These are phyloP conservation scores for Hypoxylon fuscum DNA, from an alignment of 495 filamentous ascomycete genomes.

Conservation along the genomic window DNA sequence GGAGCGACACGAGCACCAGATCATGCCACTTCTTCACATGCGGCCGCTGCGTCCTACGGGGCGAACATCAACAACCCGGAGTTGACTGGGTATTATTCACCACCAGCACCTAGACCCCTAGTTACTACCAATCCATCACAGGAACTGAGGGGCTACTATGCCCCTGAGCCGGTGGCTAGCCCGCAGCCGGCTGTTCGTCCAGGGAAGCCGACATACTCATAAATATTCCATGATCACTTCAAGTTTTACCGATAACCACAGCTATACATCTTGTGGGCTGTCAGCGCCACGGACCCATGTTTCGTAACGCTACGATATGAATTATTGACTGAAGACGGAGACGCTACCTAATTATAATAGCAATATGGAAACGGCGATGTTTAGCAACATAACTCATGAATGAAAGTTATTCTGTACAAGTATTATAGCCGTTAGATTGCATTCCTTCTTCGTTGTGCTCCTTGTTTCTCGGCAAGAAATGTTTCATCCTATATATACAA, in stretches of 20 bases:
- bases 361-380: no score
- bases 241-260: not conserved
- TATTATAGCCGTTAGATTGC: no score
- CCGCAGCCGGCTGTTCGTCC: slow-evolving; percentile 4
- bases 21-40: not conserved
- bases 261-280: not conserved
- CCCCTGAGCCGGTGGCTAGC: slow-evolving; percentile 11
- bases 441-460: no score
- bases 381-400: no score
- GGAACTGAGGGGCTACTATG: slow-evolving; percentile 38
- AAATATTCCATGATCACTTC: not conserved
- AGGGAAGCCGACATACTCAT: slow-evolving; percentile 21
- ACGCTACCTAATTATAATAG: no score
- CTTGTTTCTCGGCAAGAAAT: no score
- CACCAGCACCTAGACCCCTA: slow-evolving; percentile 10
- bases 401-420: no score
- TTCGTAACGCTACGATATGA: no score
- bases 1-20: slow-evolving; percentile 2
- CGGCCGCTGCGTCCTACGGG: no score
- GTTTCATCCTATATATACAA: no score
- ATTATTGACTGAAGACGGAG: no score
- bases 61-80: slow-evolving; percentile 26
- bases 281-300: no score
- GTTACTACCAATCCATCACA: slow-evolving; percentile 1
- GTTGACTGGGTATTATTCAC: slow-evolving; percentile 35